A percentile compares a stretch with the other conserved stretches of the same genome.
These are phyloP conservation scores for Fusarium bactridioides DNA, from an alignment of 2,329 filamentous ascomycete genomes.

Conservation along the genomic window DNA sequence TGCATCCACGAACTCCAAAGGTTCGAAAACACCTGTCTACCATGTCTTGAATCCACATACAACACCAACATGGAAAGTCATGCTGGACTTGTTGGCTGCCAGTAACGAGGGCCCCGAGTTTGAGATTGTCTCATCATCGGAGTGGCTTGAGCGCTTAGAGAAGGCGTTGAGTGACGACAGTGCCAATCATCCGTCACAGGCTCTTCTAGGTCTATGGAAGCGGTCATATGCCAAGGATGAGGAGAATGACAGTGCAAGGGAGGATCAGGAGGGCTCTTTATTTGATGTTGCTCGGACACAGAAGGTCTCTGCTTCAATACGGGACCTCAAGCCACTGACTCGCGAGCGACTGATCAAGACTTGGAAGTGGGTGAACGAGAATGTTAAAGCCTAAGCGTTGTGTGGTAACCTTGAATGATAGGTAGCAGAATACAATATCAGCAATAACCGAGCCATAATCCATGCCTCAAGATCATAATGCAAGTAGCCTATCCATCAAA, in stretches of 20 bases:
- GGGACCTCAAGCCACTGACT: slow-evolving; percentile 13
- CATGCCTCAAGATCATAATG: too few species aligned
- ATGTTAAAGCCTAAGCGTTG: not conserved
- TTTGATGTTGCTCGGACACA: slow-evolving; percentile 22
- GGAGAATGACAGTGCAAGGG: not conserved
- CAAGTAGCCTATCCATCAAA: not conserved
- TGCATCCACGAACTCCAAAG: not conserved
- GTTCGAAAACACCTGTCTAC: slow-evolving; percentile 8
- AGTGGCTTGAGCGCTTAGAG: slow-evolving; percentile 33
- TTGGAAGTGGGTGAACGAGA: slow-evolving; percentile 34
- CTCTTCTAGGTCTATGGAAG: slow-evolving; percentile 37
- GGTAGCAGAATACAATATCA: not conserved
- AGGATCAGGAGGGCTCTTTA: fast-evolving
- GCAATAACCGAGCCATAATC: not conserved
- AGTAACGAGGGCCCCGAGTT: not conserved
- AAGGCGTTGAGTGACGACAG: not conserved
- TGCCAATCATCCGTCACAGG: slow-evolving; percentile 30
- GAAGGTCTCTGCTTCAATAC: slow-evolving; percentile 14
- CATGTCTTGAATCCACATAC: slow-evolving; percentile 38
- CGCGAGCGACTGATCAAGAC: slow-evolving; percentile 24
- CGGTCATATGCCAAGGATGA: not conserved
- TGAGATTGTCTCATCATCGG: not conserved
- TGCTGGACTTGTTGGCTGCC: slow-evolving; percentile 32
- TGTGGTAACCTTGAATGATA: fast-evolving
- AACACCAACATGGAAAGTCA: slow-evolving; percentile 25